These are phyloP conservation scores for Saccharomyces kudriavzevii DNA, from an alignment of 805 yeast genomes.

Conservation along the genomic window DNA sequence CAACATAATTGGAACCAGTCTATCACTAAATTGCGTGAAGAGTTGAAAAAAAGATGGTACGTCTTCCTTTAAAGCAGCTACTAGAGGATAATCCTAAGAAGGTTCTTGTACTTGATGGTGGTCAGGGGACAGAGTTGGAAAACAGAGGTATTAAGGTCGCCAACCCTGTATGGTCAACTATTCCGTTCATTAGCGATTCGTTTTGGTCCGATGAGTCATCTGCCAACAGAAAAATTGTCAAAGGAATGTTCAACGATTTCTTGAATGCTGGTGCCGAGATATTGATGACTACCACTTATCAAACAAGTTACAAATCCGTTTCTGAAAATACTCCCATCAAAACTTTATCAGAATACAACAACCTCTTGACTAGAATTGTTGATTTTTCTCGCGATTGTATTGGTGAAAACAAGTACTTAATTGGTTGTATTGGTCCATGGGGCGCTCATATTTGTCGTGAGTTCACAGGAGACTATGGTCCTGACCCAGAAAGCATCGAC, in stretches of 20 bases:
- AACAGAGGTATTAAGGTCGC: conserved; percentile 37
- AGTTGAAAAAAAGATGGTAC: background rate
- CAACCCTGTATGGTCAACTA: conserved; percentile 55
- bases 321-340: conserved; percentile 23
- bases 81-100: conserved; percentile 8
- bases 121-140: conserved; percentile 57
- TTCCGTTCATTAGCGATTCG: conserved; percentile 34
- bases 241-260: conserved; percentile 44
- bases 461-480: conserved; percentile 59
- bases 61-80: conserved; percentile 7
- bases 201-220: conserved; percentile 18
- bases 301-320: conserved; percentile 40
- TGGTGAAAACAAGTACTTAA: conserved; percentile 17
- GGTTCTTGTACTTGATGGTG: conserved; percentile 47
- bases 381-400: conserved; percentile 17
- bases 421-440: conserved; percentile 69
- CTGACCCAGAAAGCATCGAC: conserved; percentile 19
- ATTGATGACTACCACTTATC: conserved; percentile 52
- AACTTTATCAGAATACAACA: conserved; percentile 16
- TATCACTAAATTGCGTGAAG: background rate
- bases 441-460: conserved; percentile 67
- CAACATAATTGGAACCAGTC: background rate
- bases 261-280: conserved; percentile 47
- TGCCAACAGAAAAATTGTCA: conserved; percentile 36
- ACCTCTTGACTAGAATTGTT: conserved; percentile 17